A percentile compares a stretch with the other conserved stretches of the same genome.
Evolutionary conservation across 805 yeast genomes (phyloP).

Genomic region (Saturnispora silvae): DNA sequence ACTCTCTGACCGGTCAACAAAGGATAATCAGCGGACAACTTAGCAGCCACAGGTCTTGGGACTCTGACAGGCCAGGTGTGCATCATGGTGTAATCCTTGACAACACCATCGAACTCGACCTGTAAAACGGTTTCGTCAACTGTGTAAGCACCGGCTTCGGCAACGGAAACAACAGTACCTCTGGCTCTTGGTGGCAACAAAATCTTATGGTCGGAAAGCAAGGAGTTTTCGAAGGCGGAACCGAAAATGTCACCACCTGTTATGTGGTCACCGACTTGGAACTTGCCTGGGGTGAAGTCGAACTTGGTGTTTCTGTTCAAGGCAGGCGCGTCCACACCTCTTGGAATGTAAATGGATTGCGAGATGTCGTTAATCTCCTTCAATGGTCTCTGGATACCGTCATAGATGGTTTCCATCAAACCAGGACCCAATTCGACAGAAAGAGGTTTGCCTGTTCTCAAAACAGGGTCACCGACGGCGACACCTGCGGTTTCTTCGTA

Average conservation of each 20-base stretch:
- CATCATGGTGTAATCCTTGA: constrained; percentile 77
- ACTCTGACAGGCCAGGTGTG: constrained; percentile 99
- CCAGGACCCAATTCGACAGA: constrained; percentile 99
- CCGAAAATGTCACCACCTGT: constrained; percentile 98
- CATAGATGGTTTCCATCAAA: constrained; percentile 96
- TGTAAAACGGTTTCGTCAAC: constrained; percentile 86
- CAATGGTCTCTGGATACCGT: constrained; percentile 98
- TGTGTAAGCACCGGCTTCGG: constrained; percentile 81
- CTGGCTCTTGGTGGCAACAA: constrained; percentile 96
- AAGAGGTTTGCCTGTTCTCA: constrained; percentile 97
- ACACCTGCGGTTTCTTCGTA: constrained; percentile 99
- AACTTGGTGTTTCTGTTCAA: constrained; percentile 70
- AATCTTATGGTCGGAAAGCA: constrained; percentile 86
- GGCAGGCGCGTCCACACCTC: constrained; percentile 98
- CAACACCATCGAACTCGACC: constrained; percentile 88
- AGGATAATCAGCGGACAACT: constrained; percentile 88
- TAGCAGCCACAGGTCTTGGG: constrained; percentile 96
- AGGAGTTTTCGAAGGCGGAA: constrained; percentile 85
- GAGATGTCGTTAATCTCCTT: constrained; percentile 82
- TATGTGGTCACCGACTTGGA: constrained; percentile 92
- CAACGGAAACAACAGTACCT: constrained; percentile 89
- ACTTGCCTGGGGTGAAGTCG: constrained; percentile 71
- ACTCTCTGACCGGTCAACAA: constrained; percentile 98
- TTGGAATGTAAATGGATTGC: constrained; percentile 92
- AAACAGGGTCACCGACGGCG: constrained; percentile 97